A percentile compares a stretch with the other conserved stretches of the same genome.
These are phyloP conservation scores for Adiantum capillusveneris DNA, from an alignment of 75 land plant genomes.

Conservation along the genomic window DNA sequence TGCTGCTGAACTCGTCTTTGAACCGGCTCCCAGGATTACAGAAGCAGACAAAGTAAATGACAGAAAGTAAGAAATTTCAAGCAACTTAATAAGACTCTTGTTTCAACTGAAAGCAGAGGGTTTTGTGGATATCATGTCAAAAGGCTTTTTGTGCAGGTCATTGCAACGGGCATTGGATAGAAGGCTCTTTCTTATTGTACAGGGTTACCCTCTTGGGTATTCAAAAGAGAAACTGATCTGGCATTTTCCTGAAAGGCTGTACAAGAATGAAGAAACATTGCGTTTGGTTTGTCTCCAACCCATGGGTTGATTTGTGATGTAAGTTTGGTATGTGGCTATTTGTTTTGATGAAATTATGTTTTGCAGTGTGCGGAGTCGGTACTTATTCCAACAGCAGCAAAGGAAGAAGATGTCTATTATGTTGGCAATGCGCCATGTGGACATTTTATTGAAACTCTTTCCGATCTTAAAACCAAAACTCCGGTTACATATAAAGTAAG, in stretches of 20 bases:
- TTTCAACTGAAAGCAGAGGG: too few relatives aligned
- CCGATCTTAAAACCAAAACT: slow-evolving; percentile 15
- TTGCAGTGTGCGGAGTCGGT: slow-evolving; percentile 93
- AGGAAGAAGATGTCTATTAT: slow-evolving; percentile 60
- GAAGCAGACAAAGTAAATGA: slow-evolving; percentile 89
- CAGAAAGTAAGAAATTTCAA: slow-evolving; percentile 34
- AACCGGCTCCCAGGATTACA: slow-evolving; percentile 77
- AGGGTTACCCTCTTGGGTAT: slow-evolving; percentile 54
- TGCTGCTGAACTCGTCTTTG: slow-evolving; percentile 17
- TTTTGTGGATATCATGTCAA: background rate
- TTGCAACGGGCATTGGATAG: slow-evolving; percentile 79
- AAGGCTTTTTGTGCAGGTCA: slow-evolving; percentile 46
- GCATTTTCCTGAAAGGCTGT: slow-evolving; percentile 97
- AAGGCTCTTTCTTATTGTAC: slow-evolving; percentile 83
- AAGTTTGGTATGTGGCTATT: background rate
- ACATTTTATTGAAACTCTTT: slow-evolving; percentile 42
- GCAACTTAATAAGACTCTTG: background rate
- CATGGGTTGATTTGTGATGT: background rate
- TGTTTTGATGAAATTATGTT: slow-evolving; percentile 4
- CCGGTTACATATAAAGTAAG: slow-evolving; percentile 43
- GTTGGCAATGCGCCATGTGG: slow-evolving; percentile 98
- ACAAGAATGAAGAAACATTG: slow-evolving; percentile 70
- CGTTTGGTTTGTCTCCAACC: slow-evolving; percentile 41
- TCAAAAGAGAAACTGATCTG: slow-evolving; percentile 60
- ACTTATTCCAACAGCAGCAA: slow-evolving; percentile 55